Evolutionary conservation across 164 flowering plant genomes (phyloP).

Genomic region (Echeveria elegans): DNA sequence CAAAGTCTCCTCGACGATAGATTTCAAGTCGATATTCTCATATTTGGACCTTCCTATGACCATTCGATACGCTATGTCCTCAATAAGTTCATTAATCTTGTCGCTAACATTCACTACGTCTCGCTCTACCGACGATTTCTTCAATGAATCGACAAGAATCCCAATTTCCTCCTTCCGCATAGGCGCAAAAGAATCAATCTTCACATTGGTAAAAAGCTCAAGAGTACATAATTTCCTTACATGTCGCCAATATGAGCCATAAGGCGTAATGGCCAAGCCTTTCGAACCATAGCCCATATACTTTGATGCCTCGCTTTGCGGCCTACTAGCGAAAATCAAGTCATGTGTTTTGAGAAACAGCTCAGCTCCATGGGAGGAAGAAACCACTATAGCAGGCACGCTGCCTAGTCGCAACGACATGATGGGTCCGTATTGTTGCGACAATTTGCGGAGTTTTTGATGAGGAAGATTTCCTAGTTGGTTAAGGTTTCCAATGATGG

Average conservation of each 20-base stretch:
- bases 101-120: slow-evolving; percentile 1
- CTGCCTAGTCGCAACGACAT: neutral
- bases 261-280: neutral
- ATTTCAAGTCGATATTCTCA: slow-evolving; percentile 12
- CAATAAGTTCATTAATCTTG: slow-evolving; percentile 1
- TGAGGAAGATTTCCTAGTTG: neutral
- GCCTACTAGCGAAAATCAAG: slow-evolving; percentile 3
- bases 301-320: slow-evolving; percentile 1
- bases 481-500: slow-evolving; percentile 2
- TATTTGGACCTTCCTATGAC: slow-evolving; percentile 4
- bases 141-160: neutral
- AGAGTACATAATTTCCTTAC: neutral
- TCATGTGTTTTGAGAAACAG: slow-evolving; percentile 1
- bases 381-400: neutral
- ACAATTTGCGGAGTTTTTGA: slow-evolving; percentile 1
- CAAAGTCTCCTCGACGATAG: slow-evolving; percentile 8
- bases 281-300: neutral
- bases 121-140: neutral
- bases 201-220: slow-evolving; percentile 2
- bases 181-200: slow-evolving; percentile 6
- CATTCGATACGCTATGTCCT: slow-evolving; percentile 8
- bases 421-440: neutral
- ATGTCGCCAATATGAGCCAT: slow-evolving; percentile 4
- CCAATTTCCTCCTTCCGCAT: slow-evolving; percentile 1
- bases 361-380: neutral